Percentiles rank a stretch among this genome's conserved stretches.
Evolutionary conservation across 2,329 filamentous ascomycete species (phyloP).

Genomic region (Talaromyces sp.): DNA sequence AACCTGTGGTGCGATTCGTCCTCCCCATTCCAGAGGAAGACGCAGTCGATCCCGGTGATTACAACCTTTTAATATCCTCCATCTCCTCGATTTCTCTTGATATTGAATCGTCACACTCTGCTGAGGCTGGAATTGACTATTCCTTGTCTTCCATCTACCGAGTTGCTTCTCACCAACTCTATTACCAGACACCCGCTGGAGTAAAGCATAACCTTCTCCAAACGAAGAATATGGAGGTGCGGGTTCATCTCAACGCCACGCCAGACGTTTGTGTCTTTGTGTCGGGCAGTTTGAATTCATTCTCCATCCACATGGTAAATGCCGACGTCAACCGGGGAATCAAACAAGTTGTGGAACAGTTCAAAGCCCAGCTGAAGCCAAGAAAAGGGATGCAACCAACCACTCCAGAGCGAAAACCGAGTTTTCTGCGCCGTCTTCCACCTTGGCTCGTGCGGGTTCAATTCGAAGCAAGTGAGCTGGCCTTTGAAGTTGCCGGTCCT

Average conservation of each 20-base stretch:
- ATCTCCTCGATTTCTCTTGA: slow-evolving; percentile 92
- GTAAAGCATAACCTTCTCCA: slow-evolving; percentile 80
- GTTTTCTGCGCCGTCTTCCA: slow-evolving; percentile 73
- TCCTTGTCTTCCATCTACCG: slow-evolving; percentile 76
- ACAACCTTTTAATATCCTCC: slow-evolving; percentile 90
- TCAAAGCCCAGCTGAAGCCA: slow-evolving; percentile 65
- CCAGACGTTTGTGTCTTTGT: slow-evolving; percentile 80
- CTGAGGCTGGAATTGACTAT: slow-evolving; percentile 79
- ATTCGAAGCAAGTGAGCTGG: slow-evolving; percentile 83
- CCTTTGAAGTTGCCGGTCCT: slow-evolving; percentile 81
- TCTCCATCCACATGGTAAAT: slow-evolving; percentile 82
- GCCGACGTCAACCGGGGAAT: slow-evolving; percentile 90
- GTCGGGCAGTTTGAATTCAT: slow-evolving; percentile 75
- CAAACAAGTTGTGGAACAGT: slow-evolving; percentile 81
- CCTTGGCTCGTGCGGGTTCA: slow-evolving; percentile 79
- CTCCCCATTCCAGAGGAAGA: slow-evolving; percentile 67
- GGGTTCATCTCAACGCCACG: slow-evolving; percentile 75
- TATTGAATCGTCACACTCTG: slow-evolving; percentile 90
- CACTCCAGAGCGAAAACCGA: slow-evolving; percentile 52
- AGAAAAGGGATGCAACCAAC: slow-evolving; percentile 49
- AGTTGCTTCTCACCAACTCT: slow-evolving; percentile 79
- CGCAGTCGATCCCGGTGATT: slow-evolving; percentile 65
- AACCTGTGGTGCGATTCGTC: slow-evolving; percentile 86
- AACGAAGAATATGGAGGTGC: slow-evolving; percentile 83
- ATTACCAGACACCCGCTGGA: slow-evolving; percentile 85